Evolutionary conservation across 2,329 filamentous ascomycete species (phyloP), one percentile per base, ranked within the genome.

Genomic region (Pyrenophora teres): DNA sequence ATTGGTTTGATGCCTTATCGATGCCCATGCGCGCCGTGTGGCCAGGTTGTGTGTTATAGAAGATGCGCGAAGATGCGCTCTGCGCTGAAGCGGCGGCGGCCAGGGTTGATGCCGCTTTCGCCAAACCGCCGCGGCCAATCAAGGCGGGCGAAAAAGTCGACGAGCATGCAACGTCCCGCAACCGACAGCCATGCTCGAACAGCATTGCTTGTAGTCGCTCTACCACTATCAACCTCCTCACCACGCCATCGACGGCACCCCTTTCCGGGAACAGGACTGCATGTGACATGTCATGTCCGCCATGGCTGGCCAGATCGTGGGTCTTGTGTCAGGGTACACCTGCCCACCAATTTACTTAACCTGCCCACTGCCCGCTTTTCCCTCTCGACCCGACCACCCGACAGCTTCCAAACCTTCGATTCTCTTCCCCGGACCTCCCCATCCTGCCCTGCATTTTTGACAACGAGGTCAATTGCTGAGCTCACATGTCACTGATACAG

Each of bases 401-500:
- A 42, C 31, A 21, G 43, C 39, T 38, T 38, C 40, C 12, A 21
- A 47, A 43, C 45, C 25, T 44, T 48, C 30, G 32, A 35, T 52
- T 50, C 37, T 30, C 21, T 40, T 33, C 27, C 38, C 18, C 32
- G 15, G 38, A 43, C 41, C 33, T 15, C 15, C 42, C 30, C 18
- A 39, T 47, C 23, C 39, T 46, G 45, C 43, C 44, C 56, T 60
- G 47, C 56, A 33, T 45, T 48, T 52, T 40, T 39, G 38, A 15
- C 45, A 37, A 52, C 50, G 37, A 27, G 47, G 23, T 43, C 42
- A 32, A 30, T 54, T 56, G 52, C 56, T 55, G 39, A 45, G 19
- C 19, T 53, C 52, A 47, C 51, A 81, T 82, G 79, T 81, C 80
- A 63, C 71, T 82, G 45, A 72, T 79, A 52, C 79, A 81, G 65